A percentile compares a stretch with the other conserved stretches of the same genome.
Evolutionary conservation across 345 rosid genomes (phyloP).

Genomic region (Murraya koenigii): DNA sequence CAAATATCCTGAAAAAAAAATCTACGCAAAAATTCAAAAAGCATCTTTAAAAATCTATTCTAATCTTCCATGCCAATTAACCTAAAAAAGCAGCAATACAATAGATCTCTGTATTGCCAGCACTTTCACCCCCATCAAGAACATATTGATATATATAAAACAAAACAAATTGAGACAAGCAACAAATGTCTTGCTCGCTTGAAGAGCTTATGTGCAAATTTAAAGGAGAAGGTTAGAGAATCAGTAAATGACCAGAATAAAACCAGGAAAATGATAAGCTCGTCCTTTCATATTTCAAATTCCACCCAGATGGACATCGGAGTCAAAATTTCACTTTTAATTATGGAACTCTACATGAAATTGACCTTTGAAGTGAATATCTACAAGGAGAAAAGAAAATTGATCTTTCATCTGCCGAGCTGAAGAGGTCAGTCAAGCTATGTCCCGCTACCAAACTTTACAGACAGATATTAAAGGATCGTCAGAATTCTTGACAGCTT

Average conservation of each 20-base stretch:
- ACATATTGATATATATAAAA: not conserved
- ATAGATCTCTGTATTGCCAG: not conserved
- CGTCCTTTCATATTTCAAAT: not conserved
- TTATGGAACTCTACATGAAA: not conserved
- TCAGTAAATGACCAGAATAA: not conserved
- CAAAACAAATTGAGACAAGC: not conserved
- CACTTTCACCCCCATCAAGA: not conserved
- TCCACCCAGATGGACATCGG: not conserved
- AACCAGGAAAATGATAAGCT: not conserved
- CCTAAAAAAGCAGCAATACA: not conserved
- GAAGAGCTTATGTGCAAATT: not conserved
- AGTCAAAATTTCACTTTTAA: not conserved
- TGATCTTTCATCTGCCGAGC: not conserved
- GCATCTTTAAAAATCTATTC: not conserved
- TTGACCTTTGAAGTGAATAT: not conserved
- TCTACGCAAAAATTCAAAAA: not conserved
- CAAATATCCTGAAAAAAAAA: not conserved
- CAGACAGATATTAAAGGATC: not conserved
- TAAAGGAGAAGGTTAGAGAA: not conserved
- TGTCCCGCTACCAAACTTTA: not conserved
- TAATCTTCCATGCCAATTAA: not conserved
- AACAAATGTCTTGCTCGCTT: not conserved
- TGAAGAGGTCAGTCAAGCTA: not conserved
- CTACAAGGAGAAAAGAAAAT: not conserved
- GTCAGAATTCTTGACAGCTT: not conserved